phyloP scores from a whole-genome alignment of 352 stramenopile species.

The Pythium dissotocum region DNA sequence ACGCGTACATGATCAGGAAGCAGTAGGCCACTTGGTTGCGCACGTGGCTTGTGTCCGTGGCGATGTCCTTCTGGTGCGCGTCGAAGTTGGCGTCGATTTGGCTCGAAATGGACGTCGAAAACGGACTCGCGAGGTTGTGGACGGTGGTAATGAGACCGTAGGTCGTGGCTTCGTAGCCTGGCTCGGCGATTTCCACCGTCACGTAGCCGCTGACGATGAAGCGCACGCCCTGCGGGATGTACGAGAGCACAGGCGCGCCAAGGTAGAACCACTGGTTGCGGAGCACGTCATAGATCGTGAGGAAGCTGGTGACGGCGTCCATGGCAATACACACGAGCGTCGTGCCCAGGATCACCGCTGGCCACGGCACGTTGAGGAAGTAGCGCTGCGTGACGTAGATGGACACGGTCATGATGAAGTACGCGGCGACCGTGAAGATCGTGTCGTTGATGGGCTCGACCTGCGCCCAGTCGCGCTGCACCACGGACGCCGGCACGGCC shows the following conservation, averaged over 20 bases:
- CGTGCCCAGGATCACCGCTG: slow-evolving; percentile 23
- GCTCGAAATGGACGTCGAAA: slow-evolving; percentile 23
- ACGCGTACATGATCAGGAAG: slow-evolving; percentile 29
- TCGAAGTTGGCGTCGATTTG: slow-evolving; percentile 31
- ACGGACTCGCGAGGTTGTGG: slow-evolving; percentile 27
- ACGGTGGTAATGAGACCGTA: slow-evolving; percentile 35
- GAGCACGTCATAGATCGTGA: slow-evolving; percentile 32
- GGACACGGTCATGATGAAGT: slow-evolving; percentile 24
- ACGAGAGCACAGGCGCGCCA: slow-evolving; percentile 26
- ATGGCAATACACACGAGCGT: slow-evolving; percentile 25
- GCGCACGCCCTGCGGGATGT: slow-evolving; percentile 28
- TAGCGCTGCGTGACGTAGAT: slow-evolving; percentile 28
- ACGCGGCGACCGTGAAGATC: slow-evolving; percentile 27
- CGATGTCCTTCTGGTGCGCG: slow-evolving; percentile 24
- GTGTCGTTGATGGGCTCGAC: slow-evolving; percentile 33
- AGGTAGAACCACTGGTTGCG: slow-evolving; percentile 40
- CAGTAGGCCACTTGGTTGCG: slow-evolving; percentile 31
- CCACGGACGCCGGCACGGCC: slow-evolving; percentile 23
- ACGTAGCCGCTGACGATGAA: slow-evolving; percentile 33
- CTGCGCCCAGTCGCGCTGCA: slow-evolving; percentile 29
- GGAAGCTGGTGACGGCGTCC: slow-evolving; percentile 24
- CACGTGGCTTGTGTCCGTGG: slow-evolving; percentile 25
- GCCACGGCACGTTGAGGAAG: slow-evolving; percentile 29
- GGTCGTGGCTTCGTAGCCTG: slow-evolving; percentile 30
- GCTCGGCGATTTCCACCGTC: slow-evolving; percentile 28